phyloP scores from a whole-genome alignment of 352 stramenopile species.

The Globisporangium paroecandrum region DNA sequence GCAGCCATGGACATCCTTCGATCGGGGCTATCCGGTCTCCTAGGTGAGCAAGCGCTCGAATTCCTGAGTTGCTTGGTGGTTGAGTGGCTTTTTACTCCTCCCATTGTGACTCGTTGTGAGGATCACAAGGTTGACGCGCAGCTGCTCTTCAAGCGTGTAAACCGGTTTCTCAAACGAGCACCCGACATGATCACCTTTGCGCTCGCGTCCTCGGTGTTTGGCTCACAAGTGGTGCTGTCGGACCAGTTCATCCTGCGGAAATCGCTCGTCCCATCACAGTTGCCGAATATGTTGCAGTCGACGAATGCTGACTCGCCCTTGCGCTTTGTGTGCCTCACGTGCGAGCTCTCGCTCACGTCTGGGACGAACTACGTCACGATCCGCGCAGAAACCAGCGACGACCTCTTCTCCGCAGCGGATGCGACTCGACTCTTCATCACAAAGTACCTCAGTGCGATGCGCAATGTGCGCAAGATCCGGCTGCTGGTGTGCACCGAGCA shows the following conservation, averaged over 20 bases:
- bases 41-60: constrained; percentile 25
- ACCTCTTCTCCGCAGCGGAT: constrained; percentile 28
- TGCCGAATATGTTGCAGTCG: constrained; percentile 22
- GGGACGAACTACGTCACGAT: constrained; percentile 44
- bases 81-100: constrained; percentile 44
- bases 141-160: constrained; percentile 24
- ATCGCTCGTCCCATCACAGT: constrained; percentile 42
- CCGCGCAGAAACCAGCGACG: constrained; percentile 14
- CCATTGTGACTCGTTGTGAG: background rate
- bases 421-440: constrained; percentile 26
- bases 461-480: constrained; percentile 21
- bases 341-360: constrained; percentile 25
- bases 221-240: constrained; percentile 34
- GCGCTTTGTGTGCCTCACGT: constrained; percentile 46
- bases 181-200: constrained; percentile 36
- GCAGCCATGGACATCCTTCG: constrained; percentile 26
- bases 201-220: constrained; percentile 23
- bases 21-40: constrained; percentile 33
- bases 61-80: constrained; percentile 42
- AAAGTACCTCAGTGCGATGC: constrained; percentile 27
- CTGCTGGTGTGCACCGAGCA: constrained; percentile 50
- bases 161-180: constrained; percentile 35
- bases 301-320: background rate
- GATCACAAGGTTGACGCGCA: background rate
- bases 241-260: constrained; percentile 61